These are phyloP conservation scores for Diatrype stigma DNA, from an alignment of 2,329 filamentous ascomycete genomes.

Conservation along the genomic window DNA sequence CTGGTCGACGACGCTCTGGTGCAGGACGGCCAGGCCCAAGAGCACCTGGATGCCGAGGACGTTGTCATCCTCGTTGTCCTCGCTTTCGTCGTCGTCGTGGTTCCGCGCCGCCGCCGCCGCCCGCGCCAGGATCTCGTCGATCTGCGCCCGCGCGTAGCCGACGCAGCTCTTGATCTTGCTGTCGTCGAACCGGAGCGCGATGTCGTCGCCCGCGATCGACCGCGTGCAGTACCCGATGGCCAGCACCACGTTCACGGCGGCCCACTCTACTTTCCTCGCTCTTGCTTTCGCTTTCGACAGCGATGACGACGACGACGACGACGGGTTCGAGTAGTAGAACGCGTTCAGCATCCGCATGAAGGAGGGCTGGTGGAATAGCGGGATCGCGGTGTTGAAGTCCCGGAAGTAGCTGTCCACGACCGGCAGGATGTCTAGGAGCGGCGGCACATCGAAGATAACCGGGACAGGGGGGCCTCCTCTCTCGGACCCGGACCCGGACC, in stretches of 20 bases:
- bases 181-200: conserved; percentile 11
- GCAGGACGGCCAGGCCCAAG: conserved; percentile 34
- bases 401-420: conserved; percentile 34
- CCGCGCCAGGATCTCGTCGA: conserved; percentile 33
- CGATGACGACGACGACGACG: no score
- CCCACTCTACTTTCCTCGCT: conserved; percentile 27
- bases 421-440: conserved; percentile 31
- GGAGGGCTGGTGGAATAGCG: conserved; percentile 32
- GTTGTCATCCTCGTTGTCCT: conserved; percentile 31
- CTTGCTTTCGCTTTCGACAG: no score
- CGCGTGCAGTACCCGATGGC: conserved; percentile 31
- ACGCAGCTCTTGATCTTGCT: conserved; percentile 25
- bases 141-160: conserved; percentile 33
- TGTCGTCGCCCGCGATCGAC: conserved; percentile 12
- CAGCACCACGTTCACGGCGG: conserved; percentile 35
- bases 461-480: no score
- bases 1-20: conserved; percentile 33
- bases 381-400: conserved; percentile 31
- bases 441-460: conserved; percentile 17
- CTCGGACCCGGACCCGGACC: background rate
- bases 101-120: background rate
- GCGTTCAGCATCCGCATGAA: conserved; percentile 33
- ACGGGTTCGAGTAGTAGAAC: conserved; percentile 30
- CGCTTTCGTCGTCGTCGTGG: no score
- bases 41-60: conserved; percentile 36